phyloP scores from a whole-genome alignment of 225 moss, liverwort and hornwort species.

The Thuidium tamariscinum region DNA sequence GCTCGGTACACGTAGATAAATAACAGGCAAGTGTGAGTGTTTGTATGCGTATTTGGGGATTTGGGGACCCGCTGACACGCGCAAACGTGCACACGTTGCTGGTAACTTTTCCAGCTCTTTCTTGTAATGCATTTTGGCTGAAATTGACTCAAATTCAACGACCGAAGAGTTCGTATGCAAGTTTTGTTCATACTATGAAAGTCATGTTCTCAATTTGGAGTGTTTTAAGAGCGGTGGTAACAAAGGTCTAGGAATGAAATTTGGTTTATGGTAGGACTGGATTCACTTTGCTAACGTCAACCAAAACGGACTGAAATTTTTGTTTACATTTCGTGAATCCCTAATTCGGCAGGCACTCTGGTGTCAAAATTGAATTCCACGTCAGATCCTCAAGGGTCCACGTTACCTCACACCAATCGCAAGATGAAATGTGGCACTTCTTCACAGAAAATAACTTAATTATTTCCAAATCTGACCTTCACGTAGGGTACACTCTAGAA shows the following conservation, averaged over 20 bases:
- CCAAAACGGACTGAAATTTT: no score
- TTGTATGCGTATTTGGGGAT: background rate
- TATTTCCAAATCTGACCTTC: no score
- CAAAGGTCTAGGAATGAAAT: no score
- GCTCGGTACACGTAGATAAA: background rate
- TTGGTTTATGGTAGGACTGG: background rate
- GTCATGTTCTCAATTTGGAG: background rate
- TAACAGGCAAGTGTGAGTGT: background rate
- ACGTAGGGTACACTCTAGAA: no score
- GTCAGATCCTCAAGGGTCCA: no score
- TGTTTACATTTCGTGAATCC: no score
- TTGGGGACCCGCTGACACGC: background rate
- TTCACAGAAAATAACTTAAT: no score
- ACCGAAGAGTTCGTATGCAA: background rate
- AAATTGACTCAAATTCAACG: background rate
- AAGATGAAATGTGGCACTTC: no score
- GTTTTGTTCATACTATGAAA: background rate
- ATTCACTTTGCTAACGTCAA: background rate
- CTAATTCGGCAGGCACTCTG: no score
- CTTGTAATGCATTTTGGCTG: background rate
- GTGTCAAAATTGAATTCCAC: no score
- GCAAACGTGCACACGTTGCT: background rate
- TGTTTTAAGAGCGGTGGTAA: background rate
- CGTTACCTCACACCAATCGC: no score
- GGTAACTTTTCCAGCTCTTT: background rate